A percentile compares a stretch with the other conserved stretches of the same genome.
Evolutionary conservation across 1,284 basidiomycete species (phyloP).

Genomic region (Ustilago vetiveriae): DNA sequence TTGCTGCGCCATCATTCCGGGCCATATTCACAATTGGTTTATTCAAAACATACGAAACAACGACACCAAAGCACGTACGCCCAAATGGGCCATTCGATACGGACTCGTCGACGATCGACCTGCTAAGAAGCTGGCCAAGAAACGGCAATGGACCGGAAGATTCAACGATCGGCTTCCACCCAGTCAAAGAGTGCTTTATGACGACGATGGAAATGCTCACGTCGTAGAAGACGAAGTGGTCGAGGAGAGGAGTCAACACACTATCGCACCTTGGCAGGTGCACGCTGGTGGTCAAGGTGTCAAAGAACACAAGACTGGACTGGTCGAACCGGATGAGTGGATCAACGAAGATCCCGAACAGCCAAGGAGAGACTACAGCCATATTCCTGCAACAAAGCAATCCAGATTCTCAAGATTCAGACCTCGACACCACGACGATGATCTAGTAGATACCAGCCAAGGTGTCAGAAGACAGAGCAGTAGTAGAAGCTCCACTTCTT

Average conservation of each 20-base stretch:
- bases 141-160: conserved; percentile 46
- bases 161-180: conserved; percentile 42
- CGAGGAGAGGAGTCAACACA: background rate
- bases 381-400: background rate
- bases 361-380: conserved; percentile 1
- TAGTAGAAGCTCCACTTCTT: conserved; percentile 6
- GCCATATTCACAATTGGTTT: conserved; percentile 69
- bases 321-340: conserved; percentile 33
- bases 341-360: conserved; percentile 25
- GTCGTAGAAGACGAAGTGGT: conserved; percentile 17
- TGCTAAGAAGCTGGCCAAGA: conserved; percentile 35
- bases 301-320: conserved; percentile 13
- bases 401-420: conserved; percentile 14
- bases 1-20: conserved; percentile 74
- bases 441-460: too few relatives aligned
- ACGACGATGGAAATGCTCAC: conserved; percentile 51
- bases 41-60: conserved; percentile 59
- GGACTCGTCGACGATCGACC: conserved; percentile 52
- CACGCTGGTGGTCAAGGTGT: background rate
- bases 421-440: background rate
- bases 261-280: conserved; percentile 11
- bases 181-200: conserved; percentile 40
- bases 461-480: conserved; percentile 2
- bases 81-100: conserved; percentile 56
- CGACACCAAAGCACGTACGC: conserved; percentile 50